Base-by-base conservation (phyloP, 1,139 yeast genomes). In the Kodamaea suecica region DNA sequence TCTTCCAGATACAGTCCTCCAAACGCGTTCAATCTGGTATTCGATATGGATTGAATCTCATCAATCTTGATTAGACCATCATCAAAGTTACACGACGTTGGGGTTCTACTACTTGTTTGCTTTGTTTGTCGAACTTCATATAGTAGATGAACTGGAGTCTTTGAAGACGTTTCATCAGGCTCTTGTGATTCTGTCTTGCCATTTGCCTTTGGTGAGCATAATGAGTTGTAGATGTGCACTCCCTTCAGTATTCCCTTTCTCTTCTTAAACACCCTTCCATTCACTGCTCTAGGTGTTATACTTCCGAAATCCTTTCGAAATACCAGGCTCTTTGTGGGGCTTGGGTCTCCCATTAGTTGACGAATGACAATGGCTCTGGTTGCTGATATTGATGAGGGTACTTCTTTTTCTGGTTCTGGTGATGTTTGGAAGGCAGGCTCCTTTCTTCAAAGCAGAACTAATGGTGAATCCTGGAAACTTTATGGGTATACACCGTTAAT, bases 31-130 rank as follows among this genome's bases (percentile, higher is more conserved):
- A 11, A 11, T 5, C 5, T 13, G 16, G 16, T 14, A 10, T 25
- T 7, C 23, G n/a, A 28, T 19, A 14, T 28, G 28, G 29, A 35
- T 8, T 39, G 36, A 11, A 43, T 12, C 12, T 38, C 46, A 10
- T 33, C 34, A 12, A 45, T 36, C 20, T 45, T 37, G 17, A 45
- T 45, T 16, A 45, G 37, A n/a, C 36, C 43, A 9, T 30, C 40
- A 12, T 36, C 46, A 25, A 45, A 40, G 25, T 42, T 43, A 14
- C 37, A 36, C 21, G 6, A 6, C 9, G 6, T 19, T 19, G 21
- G 21, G 6, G 21, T 19, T 19, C 21, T 6, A 6, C 21, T 19
- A 6, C 8, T 19, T 6, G 21, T 19, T 19, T 19, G 6, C 21
- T 19, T 19, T 6, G 21, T 19, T 9, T 19, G 21, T 19, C 6